Base-by-base conservation (phyloP, 805 yeast species). In the Ogataea pignaliae region DNA sequence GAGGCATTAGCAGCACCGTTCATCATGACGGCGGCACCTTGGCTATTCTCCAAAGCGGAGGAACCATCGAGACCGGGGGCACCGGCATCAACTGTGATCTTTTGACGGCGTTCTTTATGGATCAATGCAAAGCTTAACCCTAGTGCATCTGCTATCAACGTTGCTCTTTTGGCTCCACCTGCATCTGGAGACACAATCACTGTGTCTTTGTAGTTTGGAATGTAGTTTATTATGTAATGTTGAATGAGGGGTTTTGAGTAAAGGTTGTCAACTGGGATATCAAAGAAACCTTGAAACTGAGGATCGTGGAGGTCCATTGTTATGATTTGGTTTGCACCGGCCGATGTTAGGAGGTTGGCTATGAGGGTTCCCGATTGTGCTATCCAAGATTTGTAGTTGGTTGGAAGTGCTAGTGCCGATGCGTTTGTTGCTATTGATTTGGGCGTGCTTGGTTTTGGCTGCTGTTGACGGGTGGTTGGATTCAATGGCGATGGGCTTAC, bases 271-370 rank as follows among this genome's bases (percentile, higher is more conserved):
- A 93, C 97, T 2, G 97, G 97, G 36, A 93, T 85, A 57, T 90
- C 93, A 61, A 93, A 93, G 59, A 88, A 93, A 4, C 99, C 99
- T 64, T 95, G 98, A 66, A 88, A 93, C 65, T 93, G 99, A 1
- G 98, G 89, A 59, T 93, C 99, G 63, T 93, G 99, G 45, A 93
- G 72, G 61, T 93, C 99, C 97, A 93, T 90, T 2, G 99, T 93
- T 51, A 93, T 89, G 44, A 90, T 82, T 58, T 95, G 93, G 65
- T 93, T 96, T 1, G 98, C 97, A 34, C 99, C 99, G 0, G 98
- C 93, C 2, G 91, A 78, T 3, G 88, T 85, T 51, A 93, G 69
- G 48, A 93, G 68, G 54, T 88, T 85, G 33, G 98, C 97, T 51
- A 93, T 78, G 48, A 93, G 71, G 2, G 96, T 89, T 11, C 99